Evolutionary conservation across 345 rosid genomes (phyloP), one percentile per base, ranked within the genome.

Genomic region (Pugionium dolabratum): DNA sequence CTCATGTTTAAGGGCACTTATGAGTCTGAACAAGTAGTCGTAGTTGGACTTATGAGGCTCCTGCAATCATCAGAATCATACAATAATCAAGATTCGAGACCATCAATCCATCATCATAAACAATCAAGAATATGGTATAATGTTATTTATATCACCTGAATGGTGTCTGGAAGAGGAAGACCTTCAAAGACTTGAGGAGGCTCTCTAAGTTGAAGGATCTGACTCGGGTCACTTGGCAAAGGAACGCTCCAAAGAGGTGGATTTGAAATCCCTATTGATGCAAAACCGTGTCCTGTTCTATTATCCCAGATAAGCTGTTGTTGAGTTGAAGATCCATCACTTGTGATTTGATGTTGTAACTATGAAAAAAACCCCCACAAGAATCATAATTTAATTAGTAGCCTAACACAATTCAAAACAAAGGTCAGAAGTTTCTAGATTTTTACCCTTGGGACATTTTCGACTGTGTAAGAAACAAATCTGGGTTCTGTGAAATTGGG

Each of bases 1-100:
- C 69, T 76, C 79, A 9, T 70, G 67, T 49, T 76, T 76, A 1
- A 76, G 67, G 45, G 76, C 48, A 43, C 68, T 54, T 47, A 76
- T 61, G 40, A 76, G 79, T 52, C 75, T 70, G 27, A 76, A 71
- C 30, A 76, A 59, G 54, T 76, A 76, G 9, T 76, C 72, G 28
- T 76, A 76, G 67, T 76, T 76, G 9, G 79, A 76, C 53, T 54
- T 59, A 31, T 71, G 75, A 76, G 79, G 79, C 56, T 76, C 79
- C 79, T 76, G 76, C 44, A 54, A 30, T 58, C 62, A 70, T 32
- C 44, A 53, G 34, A 53, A 25, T 18, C 36, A 73, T 26, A 66
- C n/a, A 59, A 8, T 39, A 7, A 55, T 43, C 62, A 69, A 26
- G 7, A 59, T 4, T 35, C 7, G 10, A 30, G 9, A 30, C 36